A percentile compares a stretch with the other conserved stretches of the same genome.
Conservation (phyloP, 2,329 filamentous ascomycete genomes). For the Penicillium occitanis region DNA sequence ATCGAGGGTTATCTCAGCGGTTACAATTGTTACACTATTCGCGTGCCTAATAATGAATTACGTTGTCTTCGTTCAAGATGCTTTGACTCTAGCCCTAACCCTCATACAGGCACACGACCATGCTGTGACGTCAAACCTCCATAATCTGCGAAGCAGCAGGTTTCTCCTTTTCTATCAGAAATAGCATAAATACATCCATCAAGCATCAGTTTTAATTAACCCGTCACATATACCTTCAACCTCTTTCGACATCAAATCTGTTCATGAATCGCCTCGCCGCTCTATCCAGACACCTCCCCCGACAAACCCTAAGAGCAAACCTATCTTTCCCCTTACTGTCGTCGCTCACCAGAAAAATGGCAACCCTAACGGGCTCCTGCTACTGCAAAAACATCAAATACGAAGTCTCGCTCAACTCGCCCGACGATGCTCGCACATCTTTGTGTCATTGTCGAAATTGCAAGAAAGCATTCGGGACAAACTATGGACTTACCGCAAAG, state of each 20-base stretch:
- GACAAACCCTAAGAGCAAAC: background rate
- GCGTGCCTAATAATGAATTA: too few species aligned
- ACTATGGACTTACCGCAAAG: conserved; percentile 55
- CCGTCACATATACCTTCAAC: background rate
- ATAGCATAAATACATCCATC: background rate
- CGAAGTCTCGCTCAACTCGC: conserved; percentile 44
- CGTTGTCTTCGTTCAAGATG: too few species aligned
- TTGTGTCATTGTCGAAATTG: conserved; percentile 56
- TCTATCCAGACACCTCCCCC: background rate
- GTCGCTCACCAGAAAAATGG: conserved; percentile 26
- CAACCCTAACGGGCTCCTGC: conserved; percentile 44
- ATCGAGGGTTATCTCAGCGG: background rate
- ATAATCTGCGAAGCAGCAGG: conserved; percentile 7
- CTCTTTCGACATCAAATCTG: background rate
- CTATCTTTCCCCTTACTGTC: background rate
- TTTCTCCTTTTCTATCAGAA: background rate
- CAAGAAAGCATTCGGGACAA: conserved; percentile 55
- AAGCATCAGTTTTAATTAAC: background rate
- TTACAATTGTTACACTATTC: too few species aligned
- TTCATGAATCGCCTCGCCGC: background rate
- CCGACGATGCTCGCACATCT: conserved; percentile 52
- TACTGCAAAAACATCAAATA: conserved; percentile 53
- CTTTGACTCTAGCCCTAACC: background rate
- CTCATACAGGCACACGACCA: background rate
- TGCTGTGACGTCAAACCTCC: conserved; percentile 7